Conservation (phyloP, 2,329 filamentous ascomycete genomes). For the Fusarium anthophilum region DNA sequence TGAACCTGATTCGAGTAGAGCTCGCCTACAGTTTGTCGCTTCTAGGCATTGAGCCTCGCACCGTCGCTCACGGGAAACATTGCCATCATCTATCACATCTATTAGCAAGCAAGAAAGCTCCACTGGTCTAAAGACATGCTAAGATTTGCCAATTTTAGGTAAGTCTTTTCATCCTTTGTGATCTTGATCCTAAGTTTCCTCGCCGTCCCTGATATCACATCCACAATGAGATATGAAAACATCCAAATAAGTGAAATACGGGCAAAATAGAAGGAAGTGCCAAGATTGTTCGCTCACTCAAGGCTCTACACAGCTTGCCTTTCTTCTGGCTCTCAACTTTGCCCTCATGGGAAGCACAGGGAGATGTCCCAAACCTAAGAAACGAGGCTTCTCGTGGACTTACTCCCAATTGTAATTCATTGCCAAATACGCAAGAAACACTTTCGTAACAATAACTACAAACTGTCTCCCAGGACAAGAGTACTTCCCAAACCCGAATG, state of each 20-base stretch:
- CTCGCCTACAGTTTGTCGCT: background rate
- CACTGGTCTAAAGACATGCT: accelerated
- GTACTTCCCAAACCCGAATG: background rate
- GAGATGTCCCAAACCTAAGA: background rate
- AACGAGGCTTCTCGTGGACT: background rate
- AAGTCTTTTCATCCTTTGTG: accelerated
- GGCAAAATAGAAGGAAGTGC: accelerated
- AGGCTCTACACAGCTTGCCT: accelerated
- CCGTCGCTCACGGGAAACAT: too few species aligned
- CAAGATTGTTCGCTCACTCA: accelerated
- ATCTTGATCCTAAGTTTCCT: background rate
- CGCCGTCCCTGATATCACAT: accelerated
- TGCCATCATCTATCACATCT: background rate
- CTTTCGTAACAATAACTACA: background rate
- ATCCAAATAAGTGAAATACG: background rate
- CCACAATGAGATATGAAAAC: accelerated
- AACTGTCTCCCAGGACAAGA: background rate
- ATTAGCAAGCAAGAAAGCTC: too few species aligned
- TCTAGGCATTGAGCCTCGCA: background rate
- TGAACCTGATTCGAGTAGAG: accelerated
- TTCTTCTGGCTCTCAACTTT: background rate
- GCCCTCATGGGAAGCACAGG: background rate
- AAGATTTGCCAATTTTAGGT: accelerated
- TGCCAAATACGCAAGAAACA: background rate
- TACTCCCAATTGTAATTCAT: background rate